phyloP scores from a whole-genome alignment of 257 asterid genomes.

The Catharanthus roseus region DNA sequence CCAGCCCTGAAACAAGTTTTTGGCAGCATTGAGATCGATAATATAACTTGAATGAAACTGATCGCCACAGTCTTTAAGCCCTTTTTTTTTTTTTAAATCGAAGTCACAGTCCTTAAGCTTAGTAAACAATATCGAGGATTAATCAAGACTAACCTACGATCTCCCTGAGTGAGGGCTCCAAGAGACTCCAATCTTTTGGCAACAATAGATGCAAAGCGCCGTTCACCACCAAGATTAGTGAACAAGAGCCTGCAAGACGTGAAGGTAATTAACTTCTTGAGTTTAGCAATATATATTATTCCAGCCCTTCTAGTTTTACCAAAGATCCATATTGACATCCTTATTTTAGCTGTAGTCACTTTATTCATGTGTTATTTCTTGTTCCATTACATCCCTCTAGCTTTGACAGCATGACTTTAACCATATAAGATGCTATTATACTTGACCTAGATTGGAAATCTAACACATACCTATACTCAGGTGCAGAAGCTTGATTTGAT shows the following conservation, averaged over 20 bases:
- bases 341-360: neutral
- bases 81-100: too few relatives aligned
- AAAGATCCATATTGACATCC: neutral
- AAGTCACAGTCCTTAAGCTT: neutral
- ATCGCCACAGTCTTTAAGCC: too few relatives aligned
- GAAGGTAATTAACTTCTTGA: neutral
- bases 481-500: slow-evolving; percentile 98
- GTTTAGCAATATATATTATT: neutral
- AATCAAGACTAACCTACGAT: slow-evolving; percentile 61
- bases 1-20: slow-evolving; percentile 77
- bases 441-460: neutral
- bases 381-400: neutral
- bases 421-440: neutral
- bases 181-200: slow-evolving; percentile 97
- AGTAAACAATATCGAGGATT: neutral
- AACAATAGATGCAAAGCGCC: slow-evolving; percentile 95
- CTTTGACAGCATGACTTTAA: neutral
- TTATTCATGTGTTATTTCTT: neutral
- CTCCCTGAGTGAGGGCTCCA: slow-evolving; percentile 99
- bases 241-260: slow-evolving; percentile 60
- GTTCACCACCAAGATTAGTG: slow-evolving; percentile 98
- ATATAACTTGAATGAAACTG: neutral
- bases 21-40: slow-evolving; percentile 9
- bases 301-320: neutral
- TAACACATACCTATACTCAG: slow-evolving; percentile 71